Evolutionary conservation across 106 monocot genomes (phyloP), one percentile per base, ranked within the genome.

Genomic region (Ottelia alismoides): DNA sequence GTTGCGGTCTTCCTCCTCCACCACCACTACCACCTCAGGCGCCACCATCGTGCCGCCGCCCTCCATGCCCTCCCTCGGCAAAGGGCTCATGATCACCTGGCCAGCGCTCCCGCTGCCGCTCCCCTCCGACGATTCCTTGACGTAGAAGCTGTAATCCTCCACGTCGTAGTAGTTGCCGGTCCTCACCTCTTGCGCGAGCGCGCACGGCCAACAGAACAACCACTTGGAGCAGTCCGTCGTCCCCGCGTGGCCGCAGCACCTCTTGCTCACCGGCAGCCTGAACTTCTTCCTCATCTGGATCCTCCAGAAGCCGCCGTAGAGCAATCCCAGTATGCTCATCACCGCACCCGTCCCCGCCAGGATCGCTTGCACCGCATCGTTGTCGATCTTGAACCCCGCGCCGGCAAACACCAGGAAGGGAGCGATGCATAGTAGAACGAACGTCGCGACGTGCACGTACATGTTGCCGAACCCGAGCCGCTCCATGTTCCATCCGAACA

Each of bases 401-500:
- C 49, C 56, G 31, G 9, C 30, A 57, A 67, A 67, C 19, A 67
- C 57, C 29, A 21, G 20, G 31, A 56, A 30, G 0, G 66, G 66
- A 11, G 66, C 30, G 18, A 46, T 49, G 27, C 56, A 46, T 20
- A 67, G 45, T 3, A 67, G 47, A 23, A 67, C 18, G 66, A 67
- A 67, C 3, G 66, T 67, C 23, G 35, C 28, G 27, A 50, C 58
- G 57, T 67, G 66, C 14, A 67, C 66, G 48, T 67, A 67, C 66
- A 57, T 67, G 66, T 67, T 67, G 14, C 66, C 66, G 22, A 67
- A 49, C 1, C 66, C 66, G 11, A 67, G 55, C 29, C 66, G 48
- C 31, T 67, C 49, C 66, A 67, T 51, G 32, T 67, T 67, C 66
- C 66, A 67, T 5, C 66, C 66, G 49, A 67, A 67, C 19, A 57